phyloP scores from a whole-genome alignment of 179 eudicot genomes.

The Patellifolia procumbens region DNA sequence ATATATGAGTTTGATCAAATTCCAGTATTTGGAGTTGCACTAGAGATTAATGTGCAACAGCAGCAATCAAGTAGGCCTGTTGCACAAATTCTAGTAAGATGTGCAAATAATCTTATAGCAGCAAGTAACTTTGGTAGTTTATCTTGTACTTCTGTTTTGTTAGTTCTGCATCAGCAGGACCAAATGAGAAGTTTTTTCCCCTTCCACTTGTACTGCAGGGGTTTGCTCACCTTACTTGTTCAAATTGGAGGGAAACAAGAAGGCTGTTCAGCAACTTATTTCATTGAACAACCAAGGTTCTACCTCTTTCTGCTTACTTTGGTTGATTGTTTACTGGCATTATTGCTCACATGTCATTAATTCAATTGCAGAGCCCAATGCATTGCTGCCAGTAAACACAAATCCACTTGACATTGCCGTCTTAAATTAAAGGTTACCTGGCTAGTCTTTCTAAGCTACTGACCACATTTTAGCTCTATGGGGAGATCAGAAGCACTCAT shows the following conservation, averaged over 20 bases:
- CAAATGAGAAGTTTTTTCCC: background rate
- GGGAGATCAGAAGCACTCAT: constrained; percentile 70
- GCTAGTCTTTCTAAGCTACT: constrained; percentile 92
- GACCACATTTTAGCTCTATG: constrained; percentile 63
- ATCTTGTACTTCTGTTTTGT: too few species aligned
- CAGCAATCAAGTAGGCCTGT: too few species aligned
- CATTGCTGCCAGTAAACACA: constrained; percentile 65
- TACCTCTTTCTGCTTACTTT: background rate
- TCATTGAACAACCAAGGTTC: constrained; percentile 87
- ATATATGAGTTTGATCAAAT: too few species aligned
- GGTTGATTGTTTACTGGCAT: background rate
- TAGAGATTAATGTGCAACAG: too few species aligned
- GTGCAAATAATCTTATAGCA: constrained; percentile 86
- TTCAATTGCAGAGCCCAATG: constrained; percentile 61
- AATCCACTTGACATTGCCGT: constrained; percentile 72
- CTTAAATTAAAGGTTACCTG: constrained; percentile 80
- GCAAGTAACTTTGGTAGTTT: constrained; percentile 64
- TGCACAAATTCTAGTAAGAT: constrained; percentile 70
- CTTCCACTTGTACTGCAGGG: constrained; percentile 44
- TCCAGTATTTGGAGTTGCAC: too few species aligned
- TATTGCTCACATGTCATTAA: constrained; percentile 9
- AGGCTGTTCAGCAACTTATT: constrained; percentile 75
- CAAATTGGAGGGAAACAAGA: too few species aligned
- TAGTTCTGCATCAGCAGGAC: too few species aligned
- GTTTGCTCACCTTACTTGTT: constrained; percentile 68